Evolutionary conservation across 2,329 filamentous ascomycete genomes (phyloP).

Genomic region (Fusarium phyllophilum): DNA sequence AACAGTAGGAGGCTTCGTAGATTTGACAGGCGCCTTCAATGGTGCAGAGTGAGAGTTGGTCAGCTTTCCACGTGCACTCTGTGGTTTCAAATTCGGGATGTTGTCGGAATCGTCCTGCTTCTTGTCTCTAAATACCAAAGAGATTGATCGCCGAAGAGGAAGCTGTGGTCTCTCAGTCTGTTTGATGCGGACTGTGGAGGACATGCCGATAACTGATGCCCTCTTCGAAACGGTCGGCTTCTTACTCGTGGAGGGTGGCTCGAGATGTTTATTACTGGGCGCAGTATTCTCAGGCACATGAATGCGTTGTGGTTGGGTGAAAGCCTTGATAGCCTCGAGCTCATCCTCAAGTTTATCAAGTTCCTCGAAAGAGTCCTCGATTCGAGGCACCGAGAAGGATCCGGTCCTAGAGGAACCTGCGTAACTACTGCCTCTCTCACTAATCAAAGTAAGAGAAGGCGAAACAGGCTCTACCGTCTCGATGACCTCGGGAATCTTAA

Average conservation of each 20-base stretch:
- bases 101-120: constrained; percentile 28
- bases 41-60: constrained; percentile 19
- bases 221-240: constrained; percentile 39
- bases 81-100: constrained; percentile 23
- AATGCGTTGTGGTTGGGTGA: constrained; percentile 50
- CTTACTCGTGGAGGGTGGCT: constrained; percentile 26
- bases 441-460: constrained; percentile 46
- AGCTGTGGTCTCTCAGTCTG: constrained; percentile 50
- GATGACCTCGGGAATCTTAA: constrained; percentile 46
- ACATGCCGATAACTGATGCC: constrained; percentile 46
- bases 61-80: constrained; percentile 35
- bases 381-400: constrained; percentile 57
- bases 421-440: constrained; percentile 49
- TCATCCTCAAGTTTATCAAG: constrained; percentile 71
- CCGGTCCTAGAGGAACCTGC: constrained; percentile 46
- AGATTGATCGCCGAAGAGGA: constrained; percentile 56
- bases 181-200: constrained; percentile 56
- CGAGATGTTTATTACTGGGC: constrained; percentile 21
- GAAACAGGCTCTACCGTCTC: constrained; percentile 48
- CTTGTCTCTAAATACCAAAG: constrained; percentile 51
- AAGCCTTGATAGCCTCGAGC: constrained; percentile 62
- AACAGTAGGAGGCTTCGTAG: constrained; percentile 63
- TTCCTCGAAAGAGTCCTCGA: constrained; percentile 72
- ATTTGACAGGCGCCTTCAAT: constrained; percentile 60
- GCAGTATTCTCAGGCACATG: constrained; percentile 42